Conservation (phyloP, 306 rosid species). For the Malus sieversii region DNA sequence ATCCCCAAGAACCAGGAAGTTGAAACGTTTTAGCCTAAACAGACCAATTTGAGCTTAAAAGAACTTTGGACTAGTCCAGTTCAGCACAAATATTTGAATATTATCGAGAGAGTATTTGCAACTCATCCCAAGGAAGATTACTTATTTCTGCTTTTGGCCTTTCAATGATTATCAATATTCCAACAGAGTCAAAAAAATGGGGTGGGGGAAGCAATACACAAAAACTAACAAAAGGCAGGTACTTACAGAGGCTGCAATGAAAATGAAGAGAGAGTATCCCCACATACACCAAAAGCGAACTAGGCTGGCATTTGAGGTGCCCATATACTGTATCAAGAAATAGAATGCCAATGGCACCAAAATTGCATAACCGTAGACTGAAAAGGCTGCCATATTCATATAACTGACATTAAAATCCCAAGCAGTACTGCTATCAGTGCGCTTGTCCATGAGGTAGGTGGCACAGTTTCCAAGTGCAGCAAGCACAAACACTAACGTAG, state of each 20-base stretch:
- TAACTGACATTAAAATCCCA: conserved; percentile 89
- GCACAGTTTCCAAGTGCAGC: conserved; percentile 90
- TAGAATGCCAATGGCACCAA: conserved; percentile 82
- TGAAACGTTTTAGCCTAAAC: neutral
- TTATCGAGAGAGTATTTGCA: neutral
- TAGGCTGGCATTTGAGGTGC: conserved; percentile 59
- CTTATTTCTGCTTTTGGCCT: neutral
- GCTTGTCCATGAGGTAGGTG: conserved; percentile 76
- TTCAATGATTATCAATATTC: neutral
- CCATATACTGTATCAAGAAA: conserved; percentile 78
- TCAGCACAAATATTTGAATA: neutral
- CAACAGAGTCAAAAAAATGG: neutral
- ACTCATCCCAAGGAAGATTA: neutral
- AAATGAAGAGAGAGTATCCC: conserved; percentile 95
- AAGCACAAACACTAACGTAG: conserved; percentile 83
- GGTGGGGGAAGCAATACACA: neutral
- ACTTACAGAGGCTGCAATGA: conserved; percentile 78
- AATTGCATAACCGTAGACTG: conserved; percentile 75
- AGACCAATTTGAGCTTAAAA: neutral
- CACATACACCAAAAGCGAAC: conserved; percentile 91
- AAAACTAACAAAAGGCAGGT: conserved; percentile 1
- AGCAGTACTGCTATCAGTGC: conserved; percentile 32
- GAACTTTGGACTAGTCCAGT: neutral
- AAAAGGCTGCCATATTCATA: conserved; percentile 65
- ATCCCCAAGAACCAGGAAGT: neutral